Conservation (phyloP, 345 rosid species). For the Linum lewisii region DNA sequence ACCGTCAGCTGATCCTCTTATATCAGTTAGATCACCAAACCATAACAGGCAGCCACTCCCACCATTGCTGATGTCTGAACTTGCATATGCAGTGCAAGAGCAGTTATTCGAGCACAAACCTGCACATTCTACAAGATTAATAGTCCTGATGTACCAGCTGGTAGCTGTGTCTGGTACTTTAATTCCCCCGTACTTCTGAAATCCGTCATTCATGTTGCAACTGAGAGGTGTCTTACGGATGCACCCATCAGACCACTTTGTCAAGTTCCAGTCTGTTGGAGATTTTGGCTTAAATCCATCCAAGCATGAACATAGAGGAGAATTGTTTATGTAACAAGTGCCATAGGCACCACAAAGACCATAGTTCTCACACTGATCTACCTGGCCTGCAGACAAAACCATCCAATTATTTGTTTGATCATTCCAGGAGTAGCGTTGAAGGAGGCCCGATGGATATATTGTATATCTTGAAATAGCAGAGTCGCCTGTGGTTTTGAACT, state of each 20-base stretch:
- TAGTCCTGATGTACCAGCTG: background rate
- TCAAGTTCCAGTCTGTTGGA: background rate
- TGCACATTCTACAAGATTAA: background rate
- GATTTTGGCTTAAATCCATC: background rate
- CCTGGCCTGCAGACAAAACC: background rate
- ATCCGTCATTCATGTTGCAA: background rate
- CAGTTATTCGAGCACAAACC: background rate
- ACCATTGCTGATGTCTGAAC: background rate
- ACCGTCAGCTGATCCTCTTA: background rate
- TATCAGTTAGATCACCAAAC: background rate
- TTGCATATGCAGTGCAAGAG: constrained; percentile 2
- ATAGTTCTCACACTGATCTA: background rate
- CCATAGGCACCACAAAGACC: constrained; percentile 2
- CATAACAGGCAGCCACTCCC: background rate
- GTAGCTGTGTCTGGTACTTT: constrained; percentile 1
- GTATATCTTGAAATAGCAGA: background rate
- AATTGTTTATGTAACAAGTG: background rate
- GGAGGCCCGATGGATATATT: background rate
- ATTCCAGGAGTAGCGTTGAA: background rate
- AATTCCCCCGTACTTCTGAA: background rate
- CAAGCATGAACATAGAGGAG: background rate
- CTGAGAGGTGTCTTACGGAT: background rate
- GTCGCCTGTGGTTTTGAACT: background rate
- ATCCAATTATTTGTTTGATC: background rate
- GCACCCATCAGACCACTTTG: background rate